Evolutionary conservation across 768 basidiomycete genomes (phyloP), one percentile per base, ranked within the genome.

Genomic region (Cystofilobasidium macerans): DNA sequence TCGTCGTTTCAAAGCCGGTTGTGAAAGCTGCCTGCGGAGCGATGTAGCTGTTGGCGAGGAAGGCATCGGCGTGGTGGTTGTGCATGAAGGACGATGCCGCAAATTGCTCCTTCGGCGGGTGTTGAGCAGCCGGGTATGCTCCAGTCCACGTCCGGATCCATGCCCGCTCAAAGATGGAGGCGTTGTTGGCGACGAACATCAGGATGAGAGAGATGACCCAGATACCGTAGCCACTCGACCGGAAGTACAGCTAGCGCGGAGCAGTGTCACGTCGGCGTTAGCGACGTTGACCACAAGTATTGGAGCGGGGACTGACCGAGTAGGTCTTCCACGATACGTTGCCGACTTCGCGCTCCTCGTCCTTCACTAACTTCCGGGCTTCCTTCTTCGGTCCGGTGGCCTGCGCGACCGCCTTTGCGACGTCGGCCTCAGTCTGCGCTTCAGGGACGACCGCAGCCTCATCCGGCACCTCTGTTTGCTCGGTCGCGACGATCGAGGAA

Each of bases 291-390:
- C 26, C 3, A n/a, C 0, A 14, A 14, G 9, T n/a, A 38, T n/a
- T n/a, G 28, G 13, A 28, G 14, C 11, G 14, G 24, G 57, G 35
- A 64, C 62, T n/a, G 0, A 59, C 59, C 71, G 79, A 79, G 72
- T 83, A 83, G 32, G 81, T 80, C 16, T 77, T 75, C 86, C 87
- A 89, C 71, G 88, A 88, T 35, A 93, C 89, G 42, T 85, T 84
- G 0, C 90, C 91, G 1, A 81, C 80, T 69, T 87, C 87, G 51
- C 89, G 75, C 66, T 88, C 85, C 72, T 92, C 89, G 57, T 90
- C 89, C 72, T 89, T 85, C 64, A 90, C 75, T 14, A 90, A 76
- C 48, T 72, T 74, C 30, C 65, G 54, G 13, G 67, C 60, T 26
- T 62, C 62, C n/a, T 65, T 61, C 57, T 63, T 69, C 22, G 47